These are phyloP conservation scores for Pichia sp. DNA, from an alignment of 1,139 yeast genomes.

Conservation along the genomic window DNA sequence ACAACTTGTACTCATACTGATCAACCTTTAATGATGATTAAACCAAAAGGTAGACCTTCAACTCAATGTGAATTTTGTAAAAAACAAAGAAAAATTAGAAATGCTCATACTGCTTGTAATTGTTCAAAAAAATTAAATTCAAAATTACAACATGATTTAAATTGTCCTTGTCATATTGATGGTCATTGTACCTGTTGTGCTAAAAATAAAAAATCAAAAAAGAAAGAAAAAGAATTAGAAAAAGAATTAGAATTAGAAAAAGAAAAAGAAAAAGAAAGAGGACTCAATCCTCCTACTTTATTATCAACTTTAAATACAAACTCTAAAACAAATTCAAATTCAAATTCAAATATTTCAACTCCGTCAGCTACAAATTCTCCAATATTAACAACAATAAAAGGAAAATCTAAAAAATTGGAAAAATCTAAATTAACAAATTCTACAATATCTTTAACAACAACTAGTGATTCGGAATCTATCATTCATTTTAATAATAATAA, in stretches of 20 bases:
- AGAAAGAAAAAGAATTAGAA: slow-evolving; percentile 15
- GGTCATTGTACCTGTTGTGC: slow-evolving; percentile 56
- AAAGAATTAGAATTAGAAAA: neutral
- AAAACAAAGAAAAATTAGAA: slow-evolving; percentile 64
- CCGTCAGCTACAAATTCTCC: too few species aligned
- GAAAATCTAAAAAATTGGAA: too few species aligned
- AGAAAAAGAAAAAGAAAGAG: too few species aligned
- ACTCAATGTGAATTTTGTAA: slow-evolving; percentile 88
- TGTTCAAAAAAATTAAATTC: slow-evolving; percentile 51
- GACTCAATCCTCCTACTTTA: too few species aligned
- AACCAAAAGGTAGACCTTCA: slow-evolving; percentile 94
- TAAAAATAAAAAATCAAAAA: slow-evolving; percentile 25
- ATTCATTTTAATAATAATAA: neutral
- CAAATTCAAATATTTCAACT: too few species aligned
- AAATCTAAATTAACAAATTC: too few species aligned
- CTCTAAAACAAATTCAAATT: neutral
- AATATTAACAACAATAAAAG: too few species aligned
- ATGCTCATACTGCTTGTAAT: slow-evolving; percentile 64
- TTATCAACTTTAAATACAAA: too few species aligned
- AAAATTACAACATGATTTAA: slow-evolving; percentile 36
- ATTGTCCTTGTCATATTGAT: slow-evolving; percentile 46
- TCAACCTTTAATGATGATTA: slow-evolving; percentile 84
- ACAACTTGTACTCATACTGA: slow-evolving; percentile 91
- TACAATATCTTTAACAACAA: too few species aligned
- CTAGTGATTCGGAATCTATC: too few species aligned